Evolutionary conservation across 768 basidiomycete species (phyloP).

Genomic region (Hypsizygus marmoreus): DNA sequence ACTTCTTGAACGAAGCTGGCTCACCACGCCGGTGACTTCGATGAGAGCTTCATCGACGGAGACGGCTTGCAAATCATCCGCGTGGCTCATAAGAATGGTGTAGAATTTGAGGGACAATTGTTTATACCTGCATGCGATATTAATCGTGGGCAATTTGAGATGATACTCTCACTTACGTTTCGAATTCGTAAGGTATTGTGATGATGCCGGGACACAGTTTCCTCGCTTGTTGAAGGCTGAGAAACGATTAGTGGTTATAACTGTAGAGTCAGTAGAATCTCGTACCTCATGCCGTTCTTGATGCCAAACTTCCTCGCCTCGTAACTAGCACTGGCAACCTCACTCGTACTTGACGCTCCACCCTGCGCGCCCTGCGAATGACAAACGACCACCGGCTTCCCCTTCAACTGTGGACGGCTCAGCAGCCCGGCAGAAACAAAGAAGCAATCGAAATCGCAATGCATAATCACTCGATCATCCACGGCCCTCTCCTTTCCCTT

Average conservation of each 20-base stretch:
- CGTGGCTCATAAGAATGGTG: slow-evolving; percentile 85
- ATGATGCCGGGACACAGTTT: slow-evolving; percentile 70
- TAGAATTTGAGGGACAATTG: slow-evolving; percentile 86
- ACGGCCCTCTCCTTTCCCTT: slow-evolving; percentile 61
- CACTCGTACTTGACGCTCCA: slow-evolving; percentile 81
- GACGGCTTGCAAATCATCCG: slow-evolving; percentile 92
- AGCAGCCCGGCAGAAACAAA: slow-evolving; percentile 92
- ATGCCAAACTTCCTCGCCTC: slow-evolving; percentile 89
- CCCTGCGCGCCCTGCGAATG: slow-evolving; percentile 84
- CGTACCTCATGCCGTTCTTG: slow-evolving; percentile 92
- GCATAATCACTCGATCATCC: slow-evolving; percentile 76
- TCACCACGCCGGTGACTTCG: slow-evolving; percentile 73
- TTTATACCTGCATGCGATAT: slow-evolving; percentile 68
- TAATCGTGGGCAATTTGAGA: neutral
- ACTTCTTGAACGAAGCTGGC: slow-evolving; percentile 33
- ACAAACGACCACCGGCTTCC: slow-evolving; percentile 92
- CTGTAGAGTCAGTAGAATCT: neutral
- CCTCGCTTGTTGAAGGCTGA: slow-evolving; percentile 69
- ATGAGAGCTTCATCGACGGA: slow-evolving; percentile 96
- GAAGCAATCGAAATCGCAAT: slow-evolving; percentile 96
- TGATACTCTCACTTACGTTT: slow-evolving; percentile 48
- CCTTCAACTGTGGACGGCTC: slow-evolving; percentile 76
- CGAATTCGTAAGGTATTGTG: slow-evolving; percentile 94
- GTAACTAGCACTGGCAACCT: slow-evolving; percentile 93
- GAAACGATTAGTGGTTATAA: slow-evolving; percentile 1